phyloP scores from a whole-genome alignment of 1,139 yeast genomes.

The Diutina catenulata region DNA sequence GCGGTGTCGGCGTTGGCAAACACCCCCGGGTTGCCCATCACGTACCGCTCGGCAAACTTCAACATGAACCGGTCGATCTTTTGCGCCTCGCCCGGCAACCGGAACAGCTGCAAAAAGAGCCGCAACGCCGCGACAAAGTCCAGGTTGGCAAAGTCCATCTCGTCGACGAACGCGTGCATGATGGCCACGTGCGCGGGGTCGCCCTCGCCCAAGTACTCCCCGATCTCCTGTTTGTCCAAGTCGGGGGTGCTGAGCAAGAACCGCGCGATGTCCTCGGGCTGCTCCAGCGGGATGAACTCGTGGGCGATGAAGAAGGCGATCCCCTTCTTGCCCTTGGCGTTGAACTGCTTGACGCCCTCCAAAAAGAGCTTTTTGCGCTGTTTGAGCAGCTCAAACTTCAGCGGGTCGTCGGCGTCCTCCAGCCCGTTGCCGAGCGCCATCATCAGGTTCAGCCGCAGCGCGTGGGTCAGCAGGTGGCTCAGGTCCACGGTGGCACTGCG shows the following conservation, averaged over 20 bases:
- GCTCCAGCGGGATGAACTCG: slow-evolving; percentile 49
- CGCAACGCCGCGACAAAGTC: slow-evolving; percentile 83
- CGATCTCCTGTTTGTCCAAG: slow-evolving; percentile 72
- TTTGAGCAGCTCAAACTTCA: slow-evolving; percentile 76
- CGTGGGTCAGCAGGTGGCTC: neutral
- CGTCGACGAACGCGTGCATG: slow-evolving; percentile 91
- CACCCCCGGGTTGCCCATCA: slow-evolving; percentile 72
- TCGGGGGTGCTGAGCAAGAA: slow-evolving; percentile 72
- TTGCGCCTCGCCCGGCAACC: slow-evolving; percentile 97
- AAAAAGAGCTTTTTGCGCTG: slow-evolving; percentile 72
- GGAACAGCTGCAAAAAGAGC: slow-evolving; percentile 69
- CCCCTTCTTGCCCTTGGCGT: slow-evolving; percentile 78
- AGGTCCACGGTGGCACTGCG: slow-evolving; percentile 25
- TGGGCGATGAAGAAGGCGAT: slow-evolving; percentile 46
- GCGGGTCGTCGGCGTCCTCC: slow-evolving; percentile 55
- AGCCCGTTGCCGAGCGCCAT: slow-evolving; percentile 8
- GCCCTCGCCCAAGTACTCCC: slow-evolving; percentile 90
- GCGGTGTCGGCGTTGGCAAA: slow-evolving; percentile 94
- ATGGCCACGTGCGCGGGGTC: slow-evolving; percentile 63
- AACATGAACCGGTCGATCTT: slow-evolving; percentile 94
- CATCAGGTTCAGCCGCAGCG: neutral
- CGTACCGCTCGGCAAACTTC: slow-evolving; percentile 89
- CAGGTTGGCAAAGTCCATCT: slow-evolving; percentile 60
- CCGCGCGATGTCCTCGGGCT: slow-evolving; percentile 59
- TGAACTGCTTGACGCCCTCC: slow-evolving; percentile 71